Evolutionary conservation across 768 basidiomycete genomes (phyloP), one percentile per base, ranked within the genome.

Genomic region (Boletus barrowsii): DNA sequence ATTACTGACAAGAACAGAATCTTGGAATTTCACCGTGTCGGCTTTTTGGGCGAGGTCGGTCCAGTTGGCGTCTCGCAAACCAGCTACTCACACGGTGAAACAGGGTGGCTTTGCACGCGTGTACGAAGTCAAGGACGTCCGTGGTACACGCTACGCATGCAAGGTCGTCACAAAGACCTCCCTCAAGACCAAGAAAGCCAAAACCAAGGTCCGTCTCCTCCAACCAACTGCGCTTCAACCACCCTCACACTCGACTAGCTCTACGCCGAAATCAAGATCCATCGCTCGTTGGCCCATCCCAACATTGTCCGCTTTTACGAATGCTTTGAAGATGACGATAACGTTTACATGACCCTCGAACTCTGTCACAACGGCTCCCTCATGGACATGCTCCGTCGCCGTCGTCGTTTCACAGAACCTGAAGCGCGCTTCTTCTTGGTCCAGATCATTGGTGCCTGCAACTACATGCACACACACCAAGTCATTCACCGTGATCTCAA

Each of bases 401-500:
- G 94, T 3, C 82, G 86, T 40, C 85, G 91, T 29, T 90, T 94
- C 72, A 86, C 88, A 15, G 97, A 98, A 68, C 89, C 92, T 3
- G 96, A 98, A 70, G 82, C 91, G 2, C 87, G 96, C 14, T 94
- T 87, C 74, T 95, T 90, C 75, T 83, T 97, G 76, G 81, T 97
- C 7, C 96, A 99, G 68, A 83, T 98, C 59, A 88, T 97, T 65
- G 93, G 93, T 20, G 95, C 96, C 3, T 96, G 93, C 71, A 86
- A 93, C 64, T 98, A 98, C 77, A 96, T 99, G 94, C 96, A 98
- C 71, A 81, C 82, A 29, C 88, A 94, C 67, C 92, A 94, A 61
- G 92, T 99, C 65, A 99, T 99, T 68, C 96, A 98, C 71, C 89
- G 96, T 29, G 96, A 99, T 71, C 81, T 99, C 55, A 99, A 98